Conservation (phyloP, 2,329 filamentous ascomycete species). For the Cordyceps javanica region DNA sequence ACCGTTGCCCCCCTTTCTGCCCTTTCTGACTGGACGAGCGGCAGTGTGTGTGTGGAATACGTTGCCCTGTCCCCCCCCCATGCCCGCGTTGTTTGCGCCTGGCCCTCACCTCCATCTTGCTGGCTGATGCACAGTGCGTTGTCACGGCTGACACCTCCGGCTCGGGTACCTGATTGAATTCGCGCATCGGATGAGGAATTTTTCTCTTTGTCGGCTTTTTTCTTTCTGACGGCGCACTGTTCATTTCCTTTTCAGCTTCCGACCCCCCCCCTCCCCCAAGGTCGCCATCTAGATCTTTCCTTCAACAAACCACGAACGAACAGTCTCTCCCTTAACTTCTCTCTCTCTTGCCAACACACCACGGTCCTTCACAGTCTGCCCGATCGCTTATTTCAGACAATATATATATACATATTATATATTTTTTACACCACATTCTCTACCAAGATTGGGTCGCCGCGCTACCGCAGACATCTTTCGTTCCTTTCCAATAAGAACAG, state of each 20-base stretch:
- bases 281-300: not conserved
- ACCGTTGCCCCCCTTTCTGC: not conserved
- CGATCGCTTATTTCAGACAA: no score
- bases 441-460: not conserved
- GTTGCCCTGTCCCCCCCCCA: no score
- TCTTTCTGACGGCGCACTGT: not conserved
- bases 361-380: not conserved
- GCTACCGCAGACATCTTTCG: not conserved
- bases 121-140: not conserved
- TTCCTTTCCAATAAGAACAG: not conserved
- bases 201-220: not conserved
- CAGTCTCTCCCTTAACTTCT: not conserved
- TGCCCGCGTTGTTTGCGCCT: not conserved
- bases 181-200: not conserved
- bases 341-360: not conserved
- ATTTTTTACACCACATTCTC: not conserved
- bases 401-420: no score
- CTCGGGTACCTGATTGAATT: constrained; percentile 1
- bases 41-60: not conserved
- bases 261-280: not conserved
- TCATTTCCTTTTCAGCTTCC: not conserved
- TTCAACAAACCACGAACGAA: not conserved
- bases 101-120: not conserved
- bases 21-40: not conserved
- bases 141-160: not conserved